Evolutionary conservation across 1,139 yeast genomes (phyloP), one percentile per base, ranked within the genome.

Genomic region (Pichia sp.): DNA sequence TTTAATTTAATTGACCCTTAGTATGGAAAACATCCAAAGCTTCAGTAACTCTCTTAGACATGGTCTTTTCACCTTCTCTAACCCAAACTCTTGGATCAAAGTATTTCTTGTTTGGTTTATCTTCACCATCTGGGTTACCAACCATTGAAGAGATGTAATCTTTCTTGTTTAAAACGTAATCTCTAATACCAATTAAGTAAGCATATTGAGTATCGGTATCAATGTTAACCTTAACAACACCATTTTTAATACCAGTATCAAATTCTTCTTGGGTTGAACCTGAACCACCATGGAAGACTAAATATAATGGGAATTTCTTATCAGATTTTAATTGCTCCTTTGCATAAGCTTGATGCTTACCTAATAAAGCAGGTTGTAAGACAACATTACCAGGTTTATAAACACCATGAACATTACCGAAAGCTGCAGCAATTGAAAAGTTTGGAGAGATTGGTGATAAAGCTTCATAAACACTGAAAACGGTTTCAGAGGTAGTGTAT

Each of bases 31-130:
- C 75, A 45, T 73, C 76, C 68, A 92, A 78, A 65, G 95, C 94
- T 69, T 82, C 84, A 54, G 82, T 58, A 64, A 94, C 78, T 81
- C 97, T 87, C 59, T 70, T 73, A 58, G 81, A 61, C 97, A 92
- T 92, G 69, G 97, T 89, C 90, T 89, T 87, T 79, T 92, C 99
- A 79, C 98, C 98, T 74, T 90, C 97, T 80, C 98, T 90, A 60
- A 92, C 97, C 98, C 98, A 92, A 72, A 90, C 97, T 83, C 99
- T 92, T 75, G 99, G 99, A 76, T 92, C 99, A 69, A 87, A 92
- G 87, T 73, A 89, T 78, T 90, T 90, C 89, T 90, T 90, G 85
- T 86, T 86, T 76, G 98, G 98, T 80, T 89, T 87, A 76, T 92
- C 97, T 47, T 75, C 94, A 70, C 97, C 98, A 29, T 92, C 97